Evolutionary conservation across 2,329 filamentous ascomycete species (phyloP), one percentile per base, ranked within the genome.

Genomic region (Talaromyces sp.): DNA sequence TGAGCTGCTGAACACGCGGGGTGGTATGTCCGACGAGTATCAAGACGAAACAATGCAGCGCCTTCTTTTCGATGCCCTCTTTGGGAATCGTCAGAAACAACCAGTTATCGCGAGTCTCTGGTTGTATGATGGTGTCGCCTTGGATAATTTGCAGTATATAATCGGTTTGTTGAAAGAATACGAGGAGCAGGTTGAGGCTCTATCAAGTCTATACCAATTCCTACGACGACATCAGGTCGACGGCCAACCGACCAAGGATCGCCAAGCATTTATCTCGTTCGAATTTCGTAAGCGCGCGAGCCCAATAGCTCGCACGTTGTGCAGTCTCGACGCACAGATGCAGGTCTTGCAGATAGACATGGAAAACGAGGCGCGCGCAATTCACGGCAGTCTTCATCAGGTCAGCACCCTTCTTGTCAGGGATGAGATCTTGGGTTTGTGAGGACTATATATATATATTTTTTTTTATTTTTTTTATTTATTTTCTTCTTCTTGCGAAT

Each of bases 321-420:
- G 32, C 13, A 55, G 58, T 10, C 65, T 66, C 50, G 64, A 69
- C 56, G 55, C 51, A 26, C 54, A 64, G 24, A 63, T 66, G 56
- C 58, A 62, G 56, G 63, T 64, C 14, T 19, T 69, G 52, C 62
- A 60, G 56, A 62, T 62, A 54, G 59, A 62, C 29, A 65, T 69
- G 78, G 88, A 61, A 82, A 82, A 0, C 82, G 79, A 59, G 84
- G 86, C 67, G 76, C 76, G 58, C 78, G 81, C 56, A 85, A 86
- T 69, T 78, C 82, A 60, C 75, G 77, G 29, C 17, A 13, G 51
- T 4, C 43, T 61, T 10, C 41, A 58, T 32, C n/a, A 29, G 24
- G 14, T 51, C 10, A 50, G 52, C 35, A 58, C 24, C n/a, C 13
- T 61, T 31, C 11, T 55, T 38, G 27, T 58, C n/a, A 27, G 26